Percentiles rank a stretch among this genome's conserved stretches.
Evolutionary conservation across 164 flowering plant genomes (phyloP).

Genomic region (Macadamia tetraphylla): DNA sequence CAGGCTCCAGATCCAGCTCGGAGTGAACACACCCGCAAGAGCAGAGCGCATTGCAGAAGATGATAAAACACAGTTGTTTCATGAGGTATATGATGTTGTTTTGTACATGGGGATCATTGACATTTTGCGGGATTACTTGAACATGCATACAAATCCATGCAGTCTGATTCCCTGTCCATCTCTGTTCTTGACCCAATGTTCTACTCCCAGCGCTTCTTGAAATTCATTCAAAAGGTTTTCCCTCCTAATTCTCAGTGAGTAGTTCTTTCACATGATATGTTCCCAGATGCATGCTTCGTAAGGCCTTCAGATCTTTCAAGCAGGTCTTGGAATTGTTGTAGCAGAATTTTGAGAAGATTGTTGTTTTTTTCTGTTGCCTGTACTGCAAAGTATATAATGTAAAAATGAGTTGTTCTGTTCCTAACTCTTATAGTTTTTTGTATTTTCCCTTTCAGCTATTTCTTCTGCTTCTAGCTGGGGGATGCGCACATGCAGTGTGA

Average conservation of each 20-base stretch:
- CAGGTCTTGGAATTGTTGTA: neutral
- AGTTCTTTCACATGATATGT: neutral
- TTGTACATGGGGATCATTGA: conserved; percentile 90
- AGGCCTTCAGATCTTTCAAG: neutral
- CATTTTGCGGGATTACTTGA: conserved; percentile 94
- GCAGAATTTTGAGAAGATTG: neutral
- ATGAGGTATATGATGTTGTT: conserved; percentile 76
- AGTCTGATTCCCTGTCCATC: conserved; percentile 83
- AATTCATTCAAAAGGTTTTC: conserved; percentile 75
- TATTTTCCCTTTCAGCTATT: too few relatives aligned
- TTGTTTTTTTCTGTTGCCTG: neutral
- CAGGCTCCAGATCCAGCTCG: conserved; percentile 97
- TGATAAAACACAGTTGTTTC: conserved; percentile 42
- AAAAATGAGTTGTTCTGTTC: neutral
- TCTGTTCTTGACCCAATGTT: conserved; percentile 92
- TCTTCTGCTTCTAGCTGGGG: too few relatives aligned
- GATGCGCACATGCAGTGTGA: too few relatives aligned
- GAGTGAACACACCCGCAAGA: conserved; percentile 97
- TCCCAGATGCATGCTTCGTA: too few relatives aligned
- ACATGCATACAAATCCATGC: conserved; percentile 85
- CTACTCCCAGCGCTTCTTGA: conserved; percentile 74
- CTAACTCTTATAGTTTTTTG: too few relatives aligned
- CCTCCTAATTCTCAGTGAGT: conserved; percentile 39
- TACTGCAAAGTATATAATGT: neutral
- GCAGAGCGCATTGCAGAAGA: conserved; percentile 67